Evolutionary conservation across 768 basidiomycete species (phyloP), one percentile per base, ranked within the genome.

Genomic region (Tylopilus vinaceipallidus): DNA sequence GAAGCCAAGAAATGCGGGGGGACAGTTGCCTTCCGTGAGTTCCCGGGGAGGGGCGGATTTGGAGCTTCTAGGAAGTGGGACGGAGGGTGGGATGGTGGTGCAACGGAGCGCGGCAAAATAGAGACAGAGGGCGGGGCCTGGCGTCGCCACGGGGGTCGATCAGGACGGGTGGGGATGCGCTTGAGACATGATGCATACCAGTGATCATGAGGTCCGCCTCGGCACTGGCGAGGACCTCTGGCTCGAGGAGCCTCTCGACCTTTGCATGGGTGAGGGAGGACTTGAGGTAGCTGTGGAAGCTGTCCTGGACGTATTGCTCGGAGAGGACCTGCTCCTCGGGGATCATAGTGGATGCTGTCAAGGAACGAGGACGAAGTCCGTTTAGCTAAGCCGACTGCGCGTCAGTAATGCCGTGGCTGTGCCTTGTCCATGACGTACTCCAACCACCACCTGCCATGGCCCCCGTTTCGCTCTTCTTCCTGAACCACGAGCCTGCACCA

Each of bases 161-260:
- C 6, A 39, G 27, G 19, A 14, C 26, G 39, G 17, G 27, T 13
- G 32, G 45, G 45, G 6, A 16, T 17, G n/a, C n/a, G 24, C 33
- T 6, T 41, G 33, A 13, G 20, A 11, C 50, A 36, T 30, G 11
- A 19, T n/a, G 55, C 75, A 53, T 42, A 83, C 91, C 90, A 62
- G 87, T 84, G 50, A 93, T 86, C 89, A 92, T 92, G 26, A 93
- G 68, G 73, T 93, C 90, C 0, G 76, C 80, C 68, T 91, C 87
- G 11, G 88, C 91, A 38, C 83, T 85, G 30, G 83, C 84, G 6
- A 93, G 72, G 1, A 89, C 66, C 35, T 89, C 83, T 7, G 79
- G 79, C 60, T 88, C 86, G 29, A 94, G 71, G 2, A 94, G 73
- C 3, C 73, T 71, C 66, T 94, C 91, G 0, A 75, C 78, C 60